Base-by-base conservation (phyloP, 805 yeast genomes). In the Suhomyces vadensis region DNA sequence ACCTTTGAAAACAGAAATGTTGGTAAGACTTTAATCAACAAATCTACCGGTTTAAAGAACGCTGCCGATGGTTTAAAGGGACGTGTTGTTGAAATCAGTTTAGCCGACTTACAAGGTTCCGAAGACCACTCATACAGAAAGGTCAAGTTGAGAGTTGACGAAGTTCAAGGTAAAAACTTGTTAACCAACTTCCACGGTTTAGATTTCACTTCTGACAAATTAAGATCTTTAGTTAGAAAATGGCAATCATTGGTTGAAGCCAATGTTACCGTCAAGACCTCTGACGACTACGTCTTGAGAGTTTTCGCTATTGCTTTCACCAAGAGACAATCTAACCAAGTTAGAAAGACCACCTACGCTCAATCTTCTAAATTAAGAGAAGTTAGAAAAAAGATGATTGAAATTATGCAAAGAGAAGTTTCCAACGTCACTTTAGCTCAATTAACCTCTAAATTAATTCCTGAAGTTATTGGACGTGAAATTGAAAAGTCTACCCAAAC, bases 151-250 rank as follows among this genome's bases (percentile, higher is more conserved):
- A 90, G 97, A 81, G 96, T 92, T 64, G 98, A 91, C 69, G 98
- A 92, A 80, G 96, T 91, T 63, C 97, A 92, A 81, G 98, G 97
- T 79, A 88, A 89, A 81, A 90, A 91, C 85, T 82, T 91, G 70
- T 82, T 91, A 74, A 91, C 98, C 82, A 92, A 92, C 95, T 92
- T 91, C 95, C 97, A 91, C 83, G 98, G 98, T 69, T 77, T 92
- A 77, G 95, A 90, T 81, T 91, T 92, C 85, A 91, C 98, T 68
- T 81, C 95, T 58, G 97, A 91, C 82, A 92, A 92, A 82, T 81
- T 92, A 72, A 88, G 95, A 81, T 91, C 97, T 49, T 82, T 92
- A 74, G 97, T 91, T 56, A 89, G 97, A 85, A 91, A 92, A 78
- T 92, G 97, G 97, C 98, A 91, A 82, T 83, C 97, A 58, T 81